A percentile compares a stretch with the other conserved stretches of the same genome.
phyloP scores from a whole-genome alignment of 371 early-diverging fungal species.

The Mucor racemosus region DNA sequence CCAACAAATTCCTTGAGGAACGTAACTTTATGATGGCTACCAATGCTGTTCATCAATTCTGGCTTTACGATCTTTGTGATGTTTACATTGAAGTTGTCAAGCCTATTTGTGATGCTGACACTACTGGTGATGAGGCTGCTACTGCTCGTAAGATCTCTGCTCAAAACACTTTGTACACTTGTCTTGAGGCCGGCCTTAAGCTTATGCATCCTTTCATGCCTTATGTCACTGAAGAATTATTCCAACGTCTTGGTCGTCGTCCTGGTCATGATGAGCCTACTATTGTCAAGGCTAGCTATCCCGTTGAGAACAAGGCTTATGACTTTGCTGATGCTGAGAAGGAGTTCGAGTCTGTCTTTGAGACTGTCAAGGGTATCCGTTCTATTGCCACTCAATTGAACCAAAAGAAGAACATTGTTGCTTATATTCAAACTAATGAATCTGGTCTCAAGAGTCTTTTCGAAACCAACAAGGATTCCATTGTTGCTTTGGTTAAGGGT shows the following conservation, averaged over 20 bases:
- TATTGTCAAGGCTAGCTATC: slow-evolving; percentile 74
- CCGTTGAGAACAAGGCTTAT: slow-evolving; percentile 58
- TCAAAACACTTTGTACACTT: slow-evolving; percentile 89
- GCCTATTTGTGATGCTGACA: slow-evolving; percentile 78
- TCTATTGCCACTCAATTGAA: slow-evolving; percentile 59
- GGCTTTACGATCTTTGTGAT: slow-evolving; percentile 98
- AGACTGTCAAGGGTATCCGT: slow-evolving; percentile 77
- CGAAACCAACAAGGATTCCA: slow-evolving; percentile 54
- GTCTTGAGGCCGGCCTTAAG: slow-evolving; percentile 91
- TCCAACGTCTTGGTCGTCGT: slow-evolving; percentile 88
- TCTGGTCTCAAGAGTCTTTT: slow-evolving; percentile 33
- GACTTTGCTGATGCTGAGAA: slow-evolving; percentile 66
- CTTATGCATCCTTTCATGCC: slow-evolving; percentile 99
- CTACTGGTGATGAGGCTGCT: slow-evolving; percentile 51
- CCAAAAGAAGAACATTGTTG: slow-evolving; percentile 45
- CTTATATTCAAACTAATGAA: slow-evolving; percentile 37
- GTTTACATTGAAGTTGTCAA: slow-evolving; percentile 95
- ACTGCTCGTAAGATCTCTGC: slow-evolving; percentile 64
- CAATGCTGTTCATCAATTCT: slow-evolving; percentile 89
- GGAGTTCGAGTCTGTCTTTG: slow-evolving; percentile 81
- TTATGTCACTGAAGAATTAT: slow-evolving; percentile 99
- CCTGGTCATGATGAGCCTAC: slow-evolving; percentile 60
- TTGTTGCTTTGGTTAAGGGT: slow-evolving; percentile 77
- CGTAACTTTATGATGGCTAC: slow-evolving; percentile 98
- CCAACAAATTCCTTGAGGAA: slow-evolving; percentile 77